Evolutionary conservation across 805 yeast species (phyloP), one percentile per base, ranked within the genome.

Genomic region (Nakazawaea peltata): DNA sequence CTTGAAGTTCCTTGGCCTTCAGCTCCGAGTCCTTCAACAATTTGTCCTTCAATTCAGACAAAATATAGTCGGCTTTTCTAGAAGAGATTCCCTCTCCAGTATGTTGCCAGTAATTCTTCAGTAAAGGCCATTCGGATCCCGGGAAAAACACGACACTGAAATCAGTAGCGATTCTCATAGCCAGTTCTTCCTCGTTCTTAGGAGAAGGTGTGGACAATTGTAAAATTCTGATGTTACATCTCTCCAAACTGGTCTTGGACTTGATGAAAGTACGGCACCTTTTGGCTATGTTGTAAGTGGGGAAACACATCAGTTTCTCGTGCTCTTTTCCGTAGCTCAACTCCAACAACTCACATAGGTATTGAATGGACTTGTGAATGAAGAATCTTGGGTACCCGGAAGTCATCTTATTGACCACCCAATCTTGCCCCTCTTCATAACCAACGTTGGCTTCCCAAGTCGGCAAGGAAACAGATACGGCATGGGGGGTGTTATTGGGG

Each of bases 71-170:
- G 1, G 87, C 97, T 53, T 79, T 61, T 48, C 97, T 67, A 24
- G 95, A 84, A 12, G 95, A 84, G 19, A 92, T 73, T n/a, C 96
- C 95, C 56, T 90, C 97, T 19, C 99, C 99, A 0, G 95, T 66
- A 50, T 88, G 96, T 55, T 90, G 97, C 98, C 98, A 92, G 59
- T 85, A 92, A 47, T 76, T 76, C 52, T 85, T 87, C 26, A 92
- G 88, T 4, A 82, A 54, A 1, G 73, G 55, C 42, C 66, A 76
- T 40, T 69, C 76, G 3, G 65, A 61, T 2, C 63, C 55, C 2
- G 84, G 84, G 49, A 81, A 83, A 42, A 92, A 78, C n/a, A 87
- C 85, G 15, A 76, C 81, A 0, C 88, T 81, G 36, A 90, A 72
- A 27, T 72, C 71, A 11, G 87, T 74, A 46, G 79, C 88, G 19